phyloP scores from a whole-genome alignment of 257 asterid genomes.

The Solanum neorickii region DNA sequence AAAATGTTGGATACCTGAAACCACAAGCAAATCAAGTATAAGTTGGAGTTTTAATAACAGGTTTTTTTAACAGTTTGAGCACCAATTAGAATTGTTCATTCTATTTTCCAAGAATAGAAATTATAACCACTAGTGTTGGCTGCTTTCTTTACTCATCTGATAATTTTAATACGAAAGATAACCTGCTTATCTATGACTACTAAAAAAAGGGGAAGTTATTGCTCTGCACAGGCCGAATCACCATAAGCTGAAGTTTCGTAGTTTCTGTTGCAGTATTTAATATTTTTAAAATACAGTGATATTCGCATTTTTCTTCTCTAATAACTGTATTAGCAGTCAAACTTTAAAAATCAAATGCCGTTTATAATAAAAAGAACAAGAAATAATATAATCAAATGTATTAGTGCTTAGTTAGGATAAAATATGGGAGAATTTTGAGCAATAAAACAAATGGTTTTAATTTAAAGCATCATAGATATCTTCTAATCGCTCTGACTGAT shows the following conservation, averaged over 20 bases:
- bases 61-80: background rate
- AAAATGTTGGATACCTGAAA: conserved; percentile 87
- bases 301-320: background rate
- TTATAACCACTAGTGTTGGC: background rate
- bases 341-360: background rate
- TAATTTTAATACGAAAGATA: background rate
- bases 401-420: background rate
- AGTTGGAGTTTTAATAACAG: background rate
- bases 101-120: background rate
- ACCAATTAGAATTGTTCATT: background rate
- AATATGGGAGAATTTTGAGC: background rate
- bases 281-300: background rate
- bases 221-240: background rate
- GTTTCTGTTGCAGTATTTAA: background rate
- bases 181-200: background rate
- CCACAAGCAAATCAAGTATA: background rate
- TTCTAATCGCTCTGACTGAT: background rate
- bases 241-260: background rate
- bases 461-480: background rate
- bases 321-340: background rate
- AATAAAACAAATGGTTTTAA: background rate
- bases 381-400: background rate
- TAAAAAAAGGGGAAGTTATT: background rate
- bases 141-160: background rate
- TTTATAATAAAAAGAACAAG: background rate